Conservation (phyloP, 2,329 filamentous ascomycete genomes). For the Leptoxyphium fumago region DNA sequence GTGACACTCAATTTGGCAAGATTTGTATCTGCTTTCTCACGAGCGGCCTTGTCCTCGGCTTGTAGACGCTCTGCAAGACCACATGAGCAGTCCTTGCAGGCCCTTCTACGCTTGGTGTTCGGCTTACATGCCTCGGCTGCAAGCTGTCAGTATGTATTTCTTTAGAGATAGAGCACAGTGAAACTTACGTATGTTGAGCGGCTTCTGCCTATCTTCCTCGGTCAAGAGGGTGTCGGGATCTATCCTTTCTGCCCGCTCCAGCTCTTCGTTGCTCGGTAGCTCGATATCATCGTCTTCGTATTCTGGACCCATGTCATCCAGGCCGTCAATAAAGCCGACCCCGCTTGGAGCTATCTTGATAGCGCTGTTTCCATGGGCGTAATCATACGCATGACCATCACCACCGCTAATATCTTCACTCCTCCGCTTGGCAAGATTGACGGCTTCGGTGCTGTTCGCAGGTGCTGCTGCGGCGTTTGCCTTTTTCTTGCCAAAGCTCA, state of each 20-base stretch:
- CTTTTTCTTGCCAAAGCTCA: slow-evolving; percentile 53
- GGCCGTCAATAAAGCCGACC: slow-evolving; percentile 54
- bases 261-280: slow-evolving; percentile 20
- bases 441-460: slow-evolving; percentile 19
- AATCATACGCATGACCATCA: slow-evolving; percentile 8
- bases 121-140: slow-evolving; percentile 74
- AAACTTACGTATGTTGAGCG: slow-evolving; percentile 57
- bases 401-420: slow-evolving; percentile 14
- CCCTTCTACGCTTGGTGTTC: slow-evolving; percentile 76
- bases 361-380: slow-evolving; percentile 27
- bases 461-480: slow-evolving; percentile 26
- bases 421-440: slow-evolving; percentile 19
- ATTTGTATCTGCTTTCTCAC: slow-evolving; percentile 46
- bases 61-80: slow-evolving; percentile 75
- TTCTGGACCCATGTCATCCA: slow-evolving; percentile 42
- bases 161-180: background rate
- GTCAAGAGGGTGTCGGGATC: slow-evolving; percentile 80
- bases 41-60: slow-evolving; percentile 63
- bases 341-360: slow-evolving; percentile 34
- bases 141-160: slow-evolving; percentile 13
- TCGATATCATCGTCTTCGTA: slow-evolving; percentile 21
- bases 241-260: slow-evolving; percentile 64
- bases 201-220: slow-evolving; percentile 66
- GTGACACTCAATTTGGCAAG: slow-evolving; percentile 50
- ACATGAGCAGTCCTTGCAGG: slow-evolving; percentile 97